phyloP scores from a whole-genome alignment of 2,329 filamentous ascomycete species.

The Domatiomyces catenatus region DNA sequence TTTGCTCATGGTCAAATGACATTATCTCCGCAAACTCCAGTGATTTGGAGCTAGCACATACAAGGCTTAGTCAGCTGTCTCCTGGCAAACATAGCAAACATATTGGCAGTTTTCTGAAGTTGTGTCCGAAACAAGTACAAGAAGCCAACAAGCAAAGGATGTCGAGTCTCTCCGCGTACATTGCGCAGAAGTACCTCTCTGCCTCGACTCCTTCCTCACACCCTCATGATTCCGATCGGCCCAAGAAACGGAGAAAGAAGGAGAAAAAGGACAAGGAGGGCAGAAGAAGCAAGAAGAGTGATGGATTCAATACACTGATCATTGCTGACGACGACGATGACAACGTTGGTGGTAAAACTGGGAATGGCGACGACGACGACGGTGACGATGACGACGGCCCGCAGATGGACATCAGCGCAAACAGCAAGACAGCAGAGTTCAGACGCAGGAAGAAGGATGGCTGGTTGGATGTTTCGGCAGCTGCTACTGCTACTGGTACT shows the following conservation, averaged over 20 bases:
- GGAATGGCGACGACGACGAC: conserved; percentile 5
- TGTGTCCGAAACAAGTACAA: no score
- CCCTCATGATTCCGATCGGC: conserved; percentile 24
- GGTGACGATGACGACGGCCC: conserved; percentile 26
- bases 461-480: conserved; percentile 49
- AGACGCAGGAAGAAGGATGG: conserved; percentile 60
- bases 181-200: conserved; percentile 80
- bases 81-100: background rate
- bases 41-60: background rate
- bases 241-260: conserved; percentile 43
- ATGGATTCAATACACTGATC: background rate
- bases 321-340: background rate
- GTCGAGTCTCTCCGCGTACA: conserved; percentile 53
- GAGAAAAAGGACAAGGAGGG: conserved; percentile 31
- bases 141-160: background rate
- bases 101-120: background rate
- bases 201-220: conserved; percentile 34
- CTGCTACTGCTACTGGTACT: conserved; percentile 15
- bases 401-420: conserved; percentile 16
- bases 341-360: background rate
- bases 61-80: background rate
- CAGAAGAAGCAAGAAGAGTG: background rate
- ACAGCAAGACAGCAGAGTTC: conserved; percentile 35
- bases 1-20: background rate
- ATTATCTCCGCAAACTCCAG: background rate